Conservation (phyloP, 129 eudicot genomes). For the Arctium minus region DNA sequence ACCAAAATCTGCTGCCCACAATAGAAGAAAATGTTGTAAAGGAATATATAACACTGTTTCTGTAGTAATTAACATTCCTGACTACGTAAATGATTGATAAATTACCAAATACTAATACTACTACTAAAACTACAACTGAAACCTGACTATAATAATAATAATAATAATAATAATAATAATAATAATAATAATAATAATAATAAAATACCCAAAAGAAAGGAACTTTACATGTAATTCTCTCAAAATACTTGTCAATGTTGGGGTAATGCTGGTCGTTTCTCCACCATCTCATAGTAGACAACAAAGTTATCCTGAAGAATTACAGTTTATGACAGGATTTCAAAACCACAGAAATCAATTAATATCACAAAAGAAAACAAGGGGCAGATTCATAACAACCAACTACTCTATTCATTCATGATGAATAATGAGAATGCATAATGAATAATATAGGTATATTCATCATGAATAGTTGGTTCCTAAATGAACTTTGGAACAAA, state of each 20-base stretch:
- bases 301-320: constrained; percentile 84
- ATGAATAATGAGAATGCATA: neutral
- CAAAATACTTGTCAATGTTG: constrained; percentile 47
- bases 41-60: neutral
- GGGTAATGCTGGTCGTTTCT: constrained; percentile 71
- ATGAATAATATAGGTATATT: no score
- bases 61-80: neutral
- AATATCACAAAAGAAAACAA: no score
- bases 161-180: no score
- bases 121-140: constrained; percentile 19
- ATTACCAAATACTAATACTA: constrained; percentile 26
- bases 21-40: neutral
- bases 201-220: constrained; percentile 16
- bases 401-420: no score
- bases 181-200: no score
- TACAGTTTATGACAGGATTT: neutral
- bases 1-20: neutral
- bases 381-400: neutral
- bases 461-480: neutral
- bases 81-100: constrained; percentile 18
- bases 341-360: neutral
- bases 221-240: constrained; percentile 46
- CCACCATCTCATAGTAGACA: constrained; percentile 71
- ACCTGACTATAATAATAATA: constrained; percentile 20
- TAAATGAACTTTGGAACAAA: neutral